These are phyloP conservation scores for Nakaseomyces uthaithaninus DNA, from an alignment of 1,139 yeast genomes.

Conservation along the genomic window DNA sequence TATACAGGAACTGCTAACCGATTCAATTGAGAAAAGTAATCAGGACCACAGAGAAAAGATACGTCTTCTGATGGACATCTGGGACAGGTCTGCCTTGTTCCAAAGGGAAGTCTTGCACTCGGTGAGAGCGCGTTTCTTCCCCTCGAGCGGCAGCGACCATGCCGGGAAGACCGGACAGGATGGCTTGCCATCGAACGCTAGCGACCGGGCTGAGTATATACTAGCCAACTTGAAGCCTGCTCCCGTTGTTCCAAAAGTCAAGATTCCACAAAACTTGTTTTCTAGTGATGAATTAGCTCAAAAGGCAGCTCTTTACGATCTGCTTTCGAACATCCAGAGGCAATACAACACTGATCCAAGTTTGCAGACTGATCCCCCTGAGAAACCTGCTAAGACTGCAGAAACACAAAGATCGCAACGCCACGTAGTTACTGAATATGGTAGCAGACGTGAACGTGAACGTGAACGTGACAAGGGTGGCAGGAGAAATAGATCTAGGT, in stretches of 20 bases:
- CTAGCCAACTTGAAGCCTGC: constrained; percentile 20
- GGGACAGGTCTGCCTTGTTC: constrained; percentile 85
- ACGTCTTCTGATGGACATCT: constrained; percentile 77
- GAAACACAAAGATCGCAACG: constrained; percentile 9
- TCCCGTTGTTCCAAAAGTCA: constrained; percentile 18
- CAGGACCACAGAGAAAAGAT: constrained; percentile 58
- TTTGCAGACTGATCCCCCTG: constrained; percentile 10
- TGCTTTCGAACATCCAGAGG: constrained; percentile 35
- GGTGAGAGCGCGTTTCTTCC: constrained; percentile 54
- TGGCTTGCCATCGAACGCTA: constrained; percentile 39
- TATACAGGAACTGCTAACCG: constrained; percentile 51
- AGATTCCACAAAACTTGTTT: constrained; percentile 20
- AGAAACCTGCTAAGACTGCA: constrained; percentile 5
- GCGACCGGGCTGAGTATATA: constrained; percentile 35
- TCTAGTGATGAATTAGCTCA: constrained; percentile 31
- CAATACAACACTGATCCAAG: constrained; percentile 14
- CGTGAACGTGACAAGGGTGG: constrained; percentile 21
- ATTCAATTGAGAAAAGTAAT: constrained; percentile 48
- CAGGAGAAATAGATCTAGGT: constrained; percentile 33
- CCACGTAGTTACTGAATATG: constrained; percentile 24
- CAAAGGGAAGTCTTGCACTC: constrained; percentile 45
- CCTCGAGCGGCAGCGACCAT: constrained; percentile 29
- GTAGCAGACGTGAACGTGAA: constrained; percentile 30
- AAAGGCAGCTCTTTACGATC: constrained; percentile 40
- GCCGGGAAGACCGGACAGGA: constrained; percentile 20